Conservation (phyloP, 2,329 filamentous ascomycete genomes). For the Xylaria sp. region DNA sequence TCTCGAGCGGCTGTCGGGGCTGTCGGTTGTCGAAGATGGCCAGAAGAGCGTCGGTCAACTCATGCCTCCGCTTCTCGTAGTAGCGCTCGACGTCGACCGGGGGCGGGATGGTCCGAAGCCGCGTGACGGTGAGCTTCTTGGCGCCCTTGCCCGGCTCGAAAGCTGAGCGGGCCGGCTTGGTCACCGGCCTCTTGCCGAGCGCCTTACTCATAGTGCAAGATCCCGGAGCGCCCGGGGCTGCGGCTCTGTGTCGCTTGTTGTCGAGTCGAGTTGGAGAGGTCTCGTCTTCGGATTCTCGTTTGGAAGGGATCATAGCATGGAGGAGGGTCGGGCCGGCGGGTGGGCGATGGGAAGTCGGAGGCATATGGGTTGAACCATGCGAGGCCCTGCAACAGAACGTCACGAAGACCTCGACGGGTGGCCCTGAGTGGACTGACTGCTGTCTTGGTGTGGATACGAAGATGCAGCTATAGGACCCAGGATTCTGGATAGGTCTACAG, state of each 20-base stretch:
- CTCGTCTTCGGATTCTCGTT: constrained; percentile 41
- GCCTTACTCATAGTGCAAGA: constrained; percentile 38
- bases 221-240: constrained; percentile 11
- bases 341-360: constrained; percentile 45
- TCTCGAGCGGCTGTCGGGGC: constrained; percentile 81
- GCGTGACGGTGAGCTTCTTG: constrained; percentile 93
- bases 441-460: constrained; percentile 18
- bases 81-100: constrained; percentile 77
- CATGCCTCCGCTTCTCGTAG: constrained; percentile 78
- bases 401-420: constrained; percentile 41
- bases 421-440: constrained; percentile 10
- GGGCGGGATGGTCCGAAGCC: constrained; percentile 73
- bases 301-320: constrained; percentile 43
- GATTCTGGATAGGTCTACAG: background rate
- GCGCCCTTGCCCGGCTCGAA: constrained; percentile 82
- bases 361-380: constrained; percentile 47
- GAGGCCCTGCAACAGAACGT: constrained; percentile 47
- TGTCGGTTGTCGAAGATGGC: constrained; percentile 75
- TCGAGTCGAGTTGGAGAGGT: constrained; percentile 32
- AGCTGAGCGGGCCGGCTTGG: constrained; percentile 52
- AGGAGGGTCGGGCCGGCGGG: constrained; percentile 43
- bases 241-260: constrained; percentile 42
- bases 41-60: constrained; percentile 78
- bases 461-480: background rate
- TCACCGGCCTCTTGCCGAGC: constrained; percentile 48